Evolutionary conservation across 1,139 yeast species (phyloP).

Genomic region (Yamadazyma taylorii): DNA sequence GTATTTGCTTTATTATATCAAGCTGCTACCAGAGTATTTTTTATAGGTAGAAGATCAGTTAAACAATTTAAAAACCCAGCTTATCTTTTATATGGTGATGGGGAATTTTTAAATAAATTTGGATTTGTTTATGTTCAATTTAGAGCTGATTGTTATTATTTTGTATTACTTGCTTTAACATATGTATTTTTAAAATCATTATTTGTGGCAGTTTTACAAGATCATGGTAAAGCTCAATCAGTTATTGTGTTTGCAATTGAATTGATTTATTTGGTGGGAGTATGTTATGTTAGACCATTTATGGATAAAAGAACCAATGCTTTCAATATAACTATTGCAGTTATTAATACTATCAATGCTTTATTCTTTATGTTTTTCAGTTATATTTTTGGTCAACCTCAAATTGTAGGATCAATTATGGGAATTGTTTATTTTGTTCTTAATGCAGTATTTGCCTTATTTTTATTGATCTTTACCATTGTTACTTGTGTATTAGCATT

Average conservation of each 20-base stretch:
- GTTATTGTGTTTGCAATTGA: slow-evolving; percentile 76
- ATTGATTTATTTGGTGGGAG: slow-evolving; percentile 58
- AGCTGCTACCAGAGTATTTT: slow-evolving; percentile 71
- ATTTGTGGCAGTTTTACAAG: slow-evolving; percentile 84
- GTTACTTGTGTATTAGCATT: slow-evolving; percentile 84
- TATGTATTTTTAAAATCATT: slow-evolving; percentile 75
- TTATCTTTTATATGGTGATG: slow-evolving; percentile 83
- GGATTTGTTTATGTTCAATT: slow-evolving; percentile 93
- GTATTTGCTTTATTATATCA: slow-evolving; percentile 61
- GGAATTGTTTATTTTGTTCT: slow-evolving; percentile 89
- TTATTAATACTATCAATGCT: slow-evolving; percentile 78
- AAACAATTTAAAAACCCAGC: slow-evolving; percentile 87
- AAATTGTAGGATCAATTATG: slow-evolving; percentile 84
- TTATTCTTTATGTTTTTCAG: slow-evolving; percentile 88
- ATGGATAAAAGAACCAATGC: slow-evolving; percentile 94
- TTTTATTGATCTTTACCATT: slow-evolving; percentile 79
- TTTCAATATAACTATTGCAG: slow-evolving; percentile 82
- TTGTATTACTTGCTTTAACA: slow-evolving; percentile 61
- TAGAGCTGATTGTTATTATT: slow-evolving; percentile 85
- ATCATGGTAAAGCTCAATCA: slow-evolving; percentile 78
- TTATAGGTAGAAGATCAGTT: slow-evolving; percentile 71
- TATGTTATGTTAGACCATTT: slow-evolving; percentile 79
- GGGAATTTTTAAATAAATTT: slow-evolving; percentile 75
- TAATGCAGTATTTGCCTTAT: slow-evolving; percentile 86
- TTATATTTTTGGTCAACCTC: slow-evolving; percentile 78